Evolutionary conservation across 2,329 filamentous ascomycete genomes (phyloP).

Genomic region (Microthyrium microscopicum): DNA sequence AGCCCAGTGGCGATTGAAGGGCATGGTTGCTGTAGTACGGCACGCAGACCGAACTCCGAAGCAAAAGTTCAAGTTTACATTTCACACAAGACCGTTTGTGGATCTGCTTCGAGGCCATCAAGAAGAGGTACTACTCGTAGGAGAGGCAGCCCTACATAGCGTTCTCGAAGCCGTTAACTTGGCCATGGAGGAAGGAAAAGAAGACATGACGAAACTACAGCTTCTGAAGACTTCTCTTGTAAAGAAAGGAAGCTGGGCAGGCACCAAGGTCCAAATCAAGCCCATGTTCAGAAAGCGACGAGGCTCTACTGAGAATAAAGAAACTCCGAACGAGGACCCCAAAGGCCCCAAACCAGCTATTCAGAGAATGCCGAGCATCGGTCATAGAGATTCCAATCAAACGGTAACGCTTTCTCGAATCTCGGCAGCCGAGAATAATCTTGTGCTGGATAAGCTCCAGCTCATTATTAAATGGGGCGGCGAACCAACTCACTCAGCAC

Average conservation of each 20-base stretch:
- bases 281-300: conserved; percentile 94
- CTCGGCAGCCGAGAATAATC: conserved; percentile 79
- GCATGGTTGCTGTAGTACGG: conserved; percentile 88
- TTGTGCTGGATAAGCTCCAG: conserved; percentile 89
- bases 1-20: conserved; percentile 95
- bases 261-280: conserved; percentile 97
- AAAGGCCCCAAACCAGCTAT: background rate
- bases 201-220: conserved; percentile 76
- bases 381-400: no score
- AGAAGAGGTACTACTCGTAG: conserved; percentile 87
- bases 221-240: conserved; percentile 71
- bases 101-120: conserved; percentile 88
- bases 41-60: conserved; percentile 96
- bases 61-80: conserved; percentile 99
- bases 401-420: conserved; percentile 58
- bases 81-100: conserved; percentile 92
- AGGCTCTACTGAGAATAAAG: no score
- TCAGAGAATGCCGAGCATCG: no score
- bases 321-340: background rate
- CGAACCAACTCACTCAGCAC: conserved; percentile 90
- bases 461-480: conserved; percentile 98
- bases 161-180: conserved; percentile 76
- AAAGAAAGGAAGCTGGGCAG: conserved; percentile 85
- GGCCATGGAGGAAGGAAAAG: conserved; percentile 61
- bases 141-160: conserved; percentile 73